Evolutionary conservation across 2,329 filamentous ascomycete species (phyloP), one percentile per base, ranked within the genome.

Genomic region (Chrysosphaeria jannelii): DNA sequence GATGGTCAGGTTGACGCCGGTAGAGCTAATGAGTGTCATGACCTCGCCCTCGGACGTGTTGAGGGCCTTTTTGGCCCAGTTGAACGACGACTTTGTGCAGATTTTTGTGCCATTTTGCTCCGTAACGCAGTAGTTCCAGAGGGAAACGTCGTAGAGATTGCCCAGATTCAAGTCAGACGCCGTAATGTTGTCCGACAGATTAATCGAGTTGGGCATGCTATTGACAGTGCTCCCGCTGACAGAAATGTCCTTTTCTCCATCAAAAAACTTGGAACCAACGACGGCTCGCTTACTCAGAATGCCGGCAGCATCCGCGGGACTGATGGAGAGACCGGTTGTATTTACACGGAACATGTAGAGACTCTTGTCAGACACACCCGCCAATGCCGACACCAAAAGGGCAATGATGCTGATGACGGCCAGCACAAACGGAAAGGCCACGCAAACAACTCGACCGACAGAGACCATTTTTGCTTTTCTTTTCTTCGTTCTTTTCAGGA

Each of bases 91-190:
- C 34, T 63, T 51, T 25, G 64, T 67, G 58, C 81, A 93, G 34
- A 55, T 49, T 31, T 53, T 50, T 30, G 54, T 50, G 35, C 51
- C 50, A 32, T 56, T 54, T 33, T 51, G 42, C 23, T 53, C 45
- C 25, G 57, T 62, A 27, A 51, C 49, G 57, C 85, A 93, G 57
- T 78, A 90, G 40, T 70, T 71, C 71, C 75, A 89, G 18, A 93
- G 54, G 38, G 59, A 62, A 39, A 93, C 53, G 29, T 71, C 58
- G 57, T 91, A 93, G 37, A 64, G 53, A 39, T 81, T 63, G 36
- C 56, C 59, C 28, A 90, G 56, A 25, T 57, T 51, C 20, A 74
- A 51, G 13, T 58, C 45, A 2, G 40, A 32, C 6, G 58, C 59
- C 4, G 56, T 63, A 36, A 66, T 50, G 43, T 60, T 63, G 32